phyloP scores from a whole-genome alignment of 177 flowering plant species.

The Telopea speciosissima region DNA sequence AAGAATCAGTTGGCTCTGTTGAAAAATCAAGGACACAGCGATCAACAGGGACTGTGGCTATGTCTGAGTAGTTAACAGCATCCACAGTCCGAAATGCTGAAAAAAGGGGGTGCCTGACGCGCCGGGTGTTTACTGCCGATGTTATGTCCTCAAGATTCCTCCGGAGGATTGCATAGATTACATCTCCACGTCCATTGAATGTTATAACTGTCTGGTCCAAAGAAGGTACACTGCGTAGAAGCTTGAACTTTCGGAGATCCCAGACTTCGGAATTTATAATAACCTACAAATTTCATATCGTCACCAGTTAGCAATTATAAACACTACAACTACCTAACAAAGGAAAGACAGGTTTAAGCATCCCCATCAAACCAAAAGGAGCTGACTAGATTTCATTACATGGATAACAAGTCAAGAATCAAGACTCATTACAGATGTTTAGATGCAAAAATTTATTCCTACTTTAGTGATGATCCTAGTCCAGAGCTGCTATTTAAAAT shows the following conservation, averaged over 20 bases:
- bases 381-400: too few relatives aligned
- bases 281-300: constrained; percentile 42
- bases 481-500: too few relatives aligned
- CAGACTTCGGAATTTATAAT: constrained; percentile 97
- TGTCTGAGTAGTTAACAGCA: constrained; percentile 86
- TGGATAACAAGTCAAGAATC: too few relatives aligned
- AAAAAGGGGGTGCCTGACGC: constrained; percentile 78
- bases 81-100: constrained; percentile 90
- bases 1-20: constrained; percentile 83
- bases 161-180: constrained; percentile 82
- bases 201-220: constrained; percentile 85
- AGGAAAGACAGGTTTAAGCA: neutral
- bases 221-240: constrained; percentile 86
- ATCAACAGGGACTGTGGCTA: constrained; percentile 87
- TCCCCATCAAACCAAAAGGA: too few relatives aligned
- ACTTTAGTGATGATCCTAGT: too few relatives aligned
- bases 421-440: too few relatives aligned
- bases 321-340: neutral
- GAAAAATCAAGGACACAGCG: constrained; percentile 94
- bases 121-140: constrained; percentile 71
- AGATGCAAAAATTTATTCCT: too few relatives aligned
- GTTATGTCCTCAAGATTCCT: constrained; percentile 85
- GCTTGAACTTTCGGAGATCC: constrained; percentile 88
- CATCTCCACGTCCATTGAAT: constrained; percentile 79
- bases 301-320: neutral